phyloP scores from a whole-genome alignment of 257 asterid genomes.

The Apocynum venetum region DNA sequence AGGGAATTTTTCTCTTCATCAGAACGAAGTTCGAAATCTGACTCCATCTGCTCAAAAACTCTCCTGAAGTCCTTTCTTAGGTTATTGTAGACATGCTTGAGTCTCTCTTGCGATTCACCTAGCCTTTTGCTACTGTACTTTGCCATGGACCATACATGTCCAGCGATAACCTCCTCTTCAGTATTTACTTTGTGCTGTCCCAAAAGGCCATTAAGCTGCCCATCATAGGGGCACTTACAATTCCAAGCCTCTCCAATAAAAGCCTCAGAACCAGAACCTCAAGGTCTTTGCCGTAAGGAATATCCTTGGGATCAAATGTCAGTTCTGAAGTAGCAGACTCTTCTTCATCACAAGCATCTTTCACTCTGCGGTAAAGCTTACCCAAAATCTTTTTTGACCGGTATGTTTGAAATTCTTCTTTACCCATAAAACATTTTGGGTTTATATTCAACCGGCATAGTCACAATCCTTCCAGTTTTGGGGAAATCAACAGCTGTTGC shows the following conservation, averaged over 20 bases:
- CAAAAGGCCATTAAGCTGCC: constrained; percentile 61
- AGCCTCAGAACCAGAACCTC: constrained; percentile 49
- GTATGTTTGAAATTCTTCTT: constrained; percentile 65
- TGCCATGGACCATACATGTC: constrained; percentile 94
- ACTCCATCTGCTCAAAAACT: constrained; percentile 57
- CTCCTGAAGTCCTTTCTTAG: constrained; percentile 72
- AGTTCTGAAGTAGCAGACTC: constrained; percentile 26
- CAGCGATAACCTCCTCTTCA: constrained; percentile 87
- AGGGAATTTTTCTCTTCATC: constrained; percentile 48
- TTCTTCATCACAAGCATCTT: constrained; percentile 40
- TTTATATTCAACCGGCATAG: constrained; percentile 53
- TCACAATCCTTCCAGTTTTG: constrained; percentile 74
- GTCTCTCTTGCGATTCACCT: constrained; percentile 82
- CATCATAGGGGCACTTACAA: constrained; percentile 62
- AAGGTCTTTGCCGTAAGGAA: constrained; percentile 56
- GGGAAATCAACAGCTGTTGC: constrained; percentile 93
- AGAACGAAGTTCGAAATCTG: constrained; percentile 44
- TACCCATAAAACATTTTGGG: constrained; percentile 82
- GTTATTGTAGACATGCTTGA: constrained; percentile 61
- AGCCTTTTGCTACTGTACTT: constrained; percentile 56
- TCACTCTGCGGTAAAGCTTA: constrained; percentile 64
- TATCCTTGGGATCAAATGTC: constrained; percentile 20
- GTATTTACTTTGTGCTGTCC: constrained; percentile 71
- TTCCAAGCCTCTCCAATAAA: constrained; percentile 66
- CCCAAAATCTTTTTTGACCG: constrained; percentile 59